phyloP scores from a whole-genome alignment of 1,284 basidiomycete species.

The Sparassis latifolia region DNA sequence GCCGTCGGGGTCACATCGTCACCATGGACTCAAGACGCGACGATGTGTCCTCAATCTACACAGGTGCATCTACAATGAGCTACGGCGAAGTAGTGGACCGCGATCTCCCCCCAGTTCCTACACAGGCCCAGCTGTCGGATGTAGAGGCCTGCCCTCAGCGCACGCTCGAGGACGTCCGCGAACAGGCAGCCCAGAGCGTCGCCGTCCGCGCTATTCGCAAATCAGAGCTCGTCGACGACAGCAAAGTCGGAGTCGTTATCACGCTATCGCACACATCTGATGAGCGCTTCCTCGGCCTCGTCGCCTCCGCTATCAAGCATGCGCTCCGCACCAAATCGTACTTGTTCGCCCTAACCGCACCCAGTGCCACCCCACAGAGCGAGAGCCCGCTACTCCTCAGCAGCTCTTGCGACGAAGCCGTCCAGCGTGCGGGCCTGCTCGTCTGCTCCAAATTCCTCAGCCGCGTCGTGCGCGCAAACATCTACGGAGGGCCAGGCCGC shows the following conservation, averaged over 20 bases:
- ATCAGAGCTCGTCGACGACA: slow-evolving; percentile 41
- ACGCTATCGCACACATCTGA: slow-evolving; percentile 50
- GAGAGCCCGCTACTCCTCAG: slow-evolving; percentile 44
- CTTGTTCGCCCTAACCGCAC: slow-evolving; percentile 53
- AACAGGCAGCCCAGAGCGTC: slow-evolving; percentile 55
- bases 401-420: slow-evolving; percentile 44
- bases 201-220: slow-evolving; percentile 49
- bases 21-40: neutral
- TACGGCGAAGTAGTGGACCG: slow-evolving; percentile 4
- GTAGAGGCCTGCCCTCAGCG: slow-evolving; percentile 20
- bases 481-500: slow-evolving; percentile 19
- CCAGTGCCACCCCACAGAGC: slow-evolving; percentile 22
- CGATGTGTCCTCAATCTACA: neutral
- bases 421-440: slow-evolving; percentile 59
- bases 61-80: slow-evolving; percentile 2
- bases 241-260: slow-evolving; percentile 49
- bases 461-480: slow-evolving; percentile 31
- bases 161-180: slow-evolving; percentile 53
- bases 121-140: neutral
- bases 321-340: slow-evolving; percentile 36
- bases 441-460: slow-evolving; percentile 58
- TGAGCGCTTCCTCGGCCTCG: slow-evolving; percentile 43
- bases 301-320: slow-evolving; percentile 39
- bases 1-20: no score
- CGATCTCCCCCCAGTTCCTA: neutral